Evolutionary conservation across 2,329 filamentous ascomycete genomes (phyloP).

Genomic region (Diaporthe vexans): DNA sequence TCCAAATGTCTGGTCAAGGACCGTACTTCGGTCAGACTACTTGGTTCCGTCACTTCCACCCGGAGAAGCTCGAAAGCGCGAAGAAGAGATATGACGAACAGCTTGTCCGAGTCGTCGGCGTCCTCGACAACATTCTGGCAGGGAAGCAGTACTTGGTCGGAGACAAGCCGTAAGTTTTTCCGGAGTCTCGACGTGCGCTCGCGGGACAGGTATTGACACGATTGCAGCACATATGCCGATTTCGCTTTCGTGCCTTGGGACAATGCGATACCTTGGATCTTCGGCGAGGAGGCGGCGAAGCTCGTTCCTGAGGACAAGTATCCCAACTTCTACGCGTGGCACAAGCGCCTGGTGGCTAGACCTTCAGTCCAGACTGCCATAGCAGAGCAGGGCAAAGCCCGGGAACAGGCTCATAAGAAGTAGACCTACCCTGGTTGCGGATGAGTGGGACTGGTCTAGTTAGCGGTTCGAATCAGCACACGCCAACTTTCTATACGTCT

Average conservation of each 20-base stretch:
- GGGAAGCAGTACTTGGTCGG: conserved; percentile 23
- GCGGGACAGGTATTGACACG: not conserved
- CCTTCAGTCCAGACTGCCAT: conserved; percentile 46
- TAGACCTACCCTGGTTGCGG: not conserved
- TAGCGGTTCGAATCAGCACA: rapidly evolving
- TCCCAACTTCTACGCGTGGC: conserved; percentile 53
- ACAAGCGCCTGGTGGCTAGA: conserved; percentile 50
- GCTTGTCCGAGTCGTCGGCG: conserved; percentile 11
- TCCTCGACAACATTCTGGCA: conserved; percentile 31
- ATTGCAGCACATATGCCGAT: conserved; percentile 31
- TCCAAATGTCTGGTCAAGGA: conserved; percentile 57
- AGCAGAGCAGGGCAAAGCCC: conserved; percentile 16
- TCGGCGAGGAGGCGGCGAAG: conserved; percentile 45
- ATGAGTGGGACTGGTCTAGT: not conserved
- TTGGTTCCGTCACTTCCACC: conserved; percentile 53
- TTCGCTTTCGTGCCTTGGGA: conserved; percentile 37
- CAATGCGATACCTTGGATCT: conserved; percentile 13
- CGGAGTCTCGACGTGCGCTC: not conserved
- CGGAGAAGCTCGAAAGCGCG: conserved; percentile 8
- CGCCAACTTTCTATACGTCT: no score
- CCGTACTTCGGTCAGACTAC: conserved; percentile 58
- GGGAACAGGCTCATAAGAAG: not conserved
- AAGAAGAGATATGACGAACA: conserved; percentile 2
- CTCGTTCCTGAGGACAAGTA: conserved; percentile 51
- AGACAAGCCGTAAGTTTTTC: conserved; percentile 24